phyloP scores from a whole-genome alignment of 306 rosid species.

The Lathyrus oleraceus region DNA sequence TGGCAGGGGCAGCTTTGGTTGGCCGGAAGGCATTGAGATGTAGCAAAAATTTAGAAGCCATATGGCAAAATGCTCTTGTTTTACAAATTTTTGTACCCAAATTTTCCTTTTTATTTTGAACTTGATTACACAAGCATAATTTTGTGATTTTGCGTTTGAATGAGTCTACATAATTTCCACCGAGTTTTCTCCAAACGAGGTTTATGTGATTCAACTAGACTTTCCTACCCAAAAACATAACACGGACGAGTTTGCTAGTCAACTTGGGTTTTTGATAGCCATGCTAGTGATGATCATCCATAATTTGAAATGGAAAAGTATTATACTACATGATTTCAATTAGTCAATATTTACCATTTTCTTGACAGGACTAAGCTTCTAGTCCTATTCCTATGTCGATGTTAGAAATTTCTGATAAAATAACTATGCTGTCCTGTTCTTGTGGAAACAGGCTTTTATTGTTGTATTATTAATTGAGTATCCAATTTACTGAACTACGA shows the following conservation, averaged over 20 bases:
- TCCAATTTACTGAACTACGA: neutral
- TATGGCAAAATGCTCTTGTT: neutral
- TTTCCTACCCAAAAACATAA: neutral
- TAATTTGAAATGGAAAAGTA: neutral
- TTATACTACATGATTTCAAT: neutral
- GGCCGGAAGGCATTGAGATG: neutral
- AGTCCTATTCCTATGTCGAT: neutral
- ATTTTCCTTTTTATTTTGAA: neutral
- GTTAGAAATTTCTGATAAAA: neutral
- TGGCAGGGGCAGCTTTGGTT: neutral
- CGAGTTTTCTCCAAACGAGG: neutral
- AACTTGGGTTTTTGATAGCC: neutral
- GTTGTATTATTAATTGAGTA: neutral
- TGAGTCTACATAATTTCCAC: neutral
- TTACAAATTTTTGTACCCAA: neutral
- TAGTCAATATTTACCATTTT: constrained; percentile 3
- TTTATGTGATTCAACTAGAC: neutral
- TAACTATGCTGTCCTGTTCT: neutral
- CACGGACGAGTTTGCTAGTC: neutral
- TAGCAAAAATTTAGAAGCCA: neutral
- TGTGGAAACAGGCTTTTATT: neutral
- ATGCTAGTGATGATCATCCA: neutral
- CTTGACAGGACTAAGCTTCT: neutral
- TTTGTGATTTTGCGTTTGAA: neutral
- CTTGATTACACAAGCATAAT: neutral